Evolutionary conservation across 192 early-diverging fungal species (phyloP).

Genomic region (Lobulomyces angularis): DNA sequence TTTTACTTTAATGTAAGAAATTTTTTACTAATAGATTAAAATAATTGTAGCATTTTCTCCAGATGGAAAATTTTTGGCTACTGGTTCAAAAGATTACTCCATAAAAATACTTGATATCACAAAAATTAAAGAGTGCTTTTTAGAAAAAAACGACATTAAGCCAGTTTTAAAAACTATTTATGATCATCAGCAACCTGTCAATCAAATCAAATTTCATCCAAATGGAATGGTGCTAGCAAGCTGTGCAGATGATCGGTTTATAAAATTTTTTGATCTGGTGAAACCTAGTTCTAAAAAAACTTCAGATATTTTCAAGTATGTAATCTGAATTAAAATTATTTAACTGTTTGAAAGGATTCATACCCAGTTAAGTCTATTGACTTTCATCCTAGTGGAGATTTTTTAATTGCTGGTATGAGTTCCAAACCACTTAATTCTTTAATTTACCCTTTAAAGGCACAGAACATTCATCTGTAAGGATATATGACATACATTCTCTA

Average conservation of each 20-base stretch:
- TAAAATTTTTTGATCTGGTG: constrained; percentile 84
- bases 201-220: constrained; percentile 81
- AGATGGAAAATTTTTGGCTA: constrained; percentile 70
- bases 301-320: constrained; percentile 68
- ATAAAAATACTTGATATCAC: constrained; percentile 82
- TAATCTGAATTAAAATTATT: background rate
- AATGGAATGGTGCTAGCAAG: constrained; percentile 81
- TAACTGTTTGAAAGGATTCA: constrained; percentile 41
- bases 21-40: too few species aligned
- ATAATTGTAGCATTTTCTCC: constrained; percentile 31
- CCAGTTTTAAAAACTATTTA: constrained; percentile 83
- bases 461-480: constrained; percentile 64
- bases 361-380: constrained; percentile 63
- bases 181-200: constrained; percentile 70
- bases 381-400: constrained; percentile 92
- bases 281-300: constrained; percentile 63
- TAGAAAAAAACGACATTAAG: constrained; percentile 58
- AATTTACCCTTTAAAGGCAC: constrained; percentile 31
- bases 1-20: background rate
- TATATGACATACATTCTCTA: constrained; percentile 75
- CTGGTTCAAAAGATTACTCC: constrained; percentile 77
- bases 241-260: constrained; percentile 69
- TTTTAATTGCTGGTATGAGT: constrained; percentile 47
- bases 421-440: background rate
- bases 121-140: constrained; percentile 53